Base-by-base conservation (phyloP, 2,329 filamentous ascomycete genomes). In the Arthroderma sp. region DNA sequence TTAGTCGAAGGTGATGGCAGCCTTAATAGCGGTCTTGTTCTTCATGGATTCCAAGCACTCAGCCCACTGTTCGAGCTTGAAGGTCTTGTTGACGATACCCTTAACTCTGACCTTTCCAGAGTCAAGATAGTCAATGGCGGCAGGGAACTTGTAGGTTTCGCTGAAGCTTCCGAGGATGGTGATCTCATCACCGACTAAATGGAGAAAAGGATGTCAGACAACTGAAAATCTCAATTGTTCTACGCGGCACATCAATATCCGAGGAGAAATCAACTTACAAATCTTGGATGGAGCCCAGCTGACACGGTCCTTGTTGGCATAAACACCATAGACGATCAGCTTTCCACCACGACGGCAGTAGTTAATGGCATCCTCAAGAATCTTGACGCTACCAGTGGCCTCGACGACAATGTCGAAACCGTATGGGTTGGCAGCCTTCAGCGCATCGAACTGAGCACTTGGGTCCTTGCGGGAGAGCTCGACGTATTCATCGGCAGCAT, bases 331-430 rank as follows among this genome's bases (percentile, higher is more conserved):
- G 60, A 86, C 83, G 44, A 87, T 81, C 33, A 88, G 74, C 68
- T 85, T 87, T 57, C 85, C 85, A 43, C 85, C 85, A 55, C 84
- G 79, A 51, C 83, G 81, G 63, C 86, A 82, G 67, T 86, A 88
- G 71, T 87, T 77, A 69, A 88, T 86, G 28, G 83, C 76, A 64
- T 84, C 80, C 67, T 88, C 84, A 2, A 88, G 77, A 53, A 88
- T 83, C 70, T 81, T 82, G 49, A 81, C 75, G 55, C 79, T 84
- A 17, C 85, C 85, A 11, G 85, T 87, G 37, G 85, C 84, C 73
- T 87, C 83, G 21, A 86, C 79, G 23, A 86, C 83, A 61, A 87
- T 82, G 63, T 88, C 85, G 66, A 88, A 88, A 2, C 85, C 85
- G 64, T 87, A 82, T 0, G 84, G 84, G 69, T 88, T 82, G 49